These are phyloP conservation scores for Arxiozyma heterogenica DNA, from an alignment of 1,139 yeast species.

Conservation along the genomic window DNA sequence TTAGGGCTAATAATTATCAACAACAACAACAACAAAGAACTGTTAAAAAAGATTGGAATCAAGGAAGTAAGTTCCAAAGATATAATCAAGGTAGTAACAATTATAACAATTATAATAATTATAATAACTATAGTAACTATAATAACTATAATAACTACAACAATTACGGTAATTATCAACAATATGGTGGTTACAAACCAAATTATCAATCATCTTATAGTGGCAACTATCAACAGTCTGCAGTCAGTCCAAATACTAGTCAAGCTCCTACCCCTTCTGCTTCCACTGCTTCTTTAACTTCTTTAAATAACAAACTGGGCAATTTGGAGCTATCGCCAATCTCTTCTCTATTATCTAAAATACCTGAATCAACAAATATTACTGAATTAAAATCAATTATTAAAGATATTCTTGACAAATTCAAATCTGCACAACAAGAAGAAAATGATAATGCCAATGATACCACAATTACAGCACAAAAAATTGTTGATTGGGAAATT, in stretches of 20 bases:
- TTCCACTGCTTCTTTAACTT: constrained; percentile 56
- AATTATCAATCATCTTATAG: constrained; percentile 1
- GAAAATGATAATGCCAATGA: constrained; percentile 27
- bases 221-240: constrained; percentile 16
- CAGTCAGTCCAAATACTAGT: constrained; percentile 25
- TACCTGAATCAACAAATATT: constrained; percentile 50
- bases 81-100: constrained; percentile 7
- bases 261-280: constrained; percentile 28
- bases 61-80: constrained; percentile 9
- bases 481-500: constrained; percentile 56
- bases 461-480: constrained; percentile 35
- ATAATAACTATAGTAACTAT: constrained; percentile 5
- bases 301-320: constrained; percentile 59
- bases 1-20: constrained; percentile 16
- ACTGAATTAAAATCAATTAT: constrained; percentile 60
- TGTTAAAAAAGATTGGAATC: constrained; percentile 6
- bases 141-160: constrained; percentile 2
- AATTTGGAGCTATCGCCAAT: constrained; percentile 65
- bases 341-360: constrained; percentile 45
- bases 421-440: constrained; percentile 17
- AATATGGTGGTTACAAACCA: constrained; percentile 7
- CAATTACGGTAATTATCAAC: constrained; percentile 7
- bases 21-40: constrained; percentile 17
- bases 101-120: background rate
- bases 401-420: constrained; percentile 43